These are phyloP conservation scores for Leersia perrieri DNA, from an alignment of 176 grass and related monocot species.

Conservation along the genomic window DNA sequence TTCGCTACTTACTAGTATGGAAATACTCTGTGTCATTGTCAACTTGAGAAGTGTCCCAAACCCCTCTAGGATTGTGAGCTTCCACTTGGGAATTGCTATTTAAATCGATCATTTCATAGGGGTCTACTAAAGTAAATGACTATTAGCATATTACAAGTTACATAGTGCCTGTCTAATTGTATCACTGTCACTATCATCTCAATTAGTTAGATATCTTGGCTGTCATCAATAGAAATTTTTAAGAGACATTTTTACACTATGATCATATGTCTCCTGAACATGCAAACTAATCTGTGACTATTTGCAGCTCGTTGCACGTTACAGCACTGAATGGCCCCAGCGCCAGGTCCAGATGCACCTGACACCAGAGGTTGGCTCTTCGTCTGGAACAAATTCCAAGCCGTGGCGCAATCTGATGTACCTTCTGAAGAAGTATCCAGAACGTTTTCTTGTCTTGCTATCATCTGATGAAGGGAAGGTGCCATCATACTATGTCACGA, in stretches of 20 bases:
- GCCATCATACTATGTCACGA: conserved; percentile 41
- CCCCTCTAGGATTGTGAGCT: neutral
- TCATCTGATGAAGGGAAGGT: conserved; percentile 47
- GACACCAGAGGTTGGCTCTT: conserved; percentile 36
- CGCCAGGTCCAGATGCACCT: conserved; percentile 44
- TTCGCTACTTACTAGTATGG: neutral
- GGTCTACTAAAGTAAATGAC: too few species aligned
- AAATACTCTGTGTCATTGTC: neutral
- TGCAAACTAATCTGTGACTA: neutral
- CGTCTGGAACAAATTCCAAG: conserved; percentile 36
- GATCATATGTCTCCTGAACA: neutral
- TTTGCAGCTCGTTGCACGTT: conserved; percentile 49
- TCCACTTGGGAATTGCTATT: too few species aligned
- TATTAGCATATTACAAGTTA: neutral
- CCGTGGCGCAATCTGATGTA: conserved; percentile 50
- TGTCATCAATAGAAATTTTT: neutral
- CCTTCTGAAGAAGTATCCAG: conserved; percentile 57
- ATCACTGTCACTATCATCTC: neutral
- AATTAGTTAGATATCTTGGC: neutral
- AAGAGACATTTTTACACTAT: neutral
- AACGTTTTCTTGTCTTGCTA: conserved; percentile 45
- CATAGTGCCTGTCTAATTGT: neutral
- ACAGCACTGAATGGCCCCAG: conserved; percentile 41
- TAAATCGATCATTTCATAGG: too few species aligned
- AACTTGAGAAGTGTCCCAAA: neutral